Evolutionary conservation across 163 green algal species (phyloP).

Genomic region (Chlamydomonas reinhardtii): DNA sequence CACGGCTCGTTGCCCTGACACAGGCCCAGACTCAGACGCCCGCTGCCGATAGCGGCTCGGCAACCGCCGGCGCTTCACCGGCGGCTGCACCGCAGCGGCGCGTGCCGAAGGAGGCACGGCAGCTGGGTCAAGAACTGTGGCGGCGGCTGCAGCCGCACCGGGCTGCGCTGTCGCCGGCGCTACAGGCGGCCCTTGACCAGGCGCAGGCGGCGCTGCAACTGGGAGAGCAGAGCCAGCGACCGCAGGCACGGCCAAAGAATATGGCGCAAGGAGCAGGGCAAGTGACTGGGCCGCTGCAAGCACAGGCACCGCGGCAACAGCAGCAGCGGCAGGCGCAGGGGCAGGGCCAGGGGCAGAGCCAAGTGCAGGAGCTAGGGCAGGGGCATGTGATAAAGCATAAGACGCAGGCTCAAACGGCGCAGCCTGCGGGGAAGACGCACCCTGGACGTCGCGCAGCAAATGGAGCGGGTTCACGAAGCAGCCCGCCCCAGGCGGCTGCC

Average conservation of each 20-base stretch:
- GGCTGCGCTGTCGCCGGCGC: neutral
- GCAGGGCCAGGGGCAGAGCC: too few relatives aligned
- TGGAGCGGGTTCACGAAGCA: too few relatives aligned
- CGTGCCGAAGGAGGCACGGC: neutral
- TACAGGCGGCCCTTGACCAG: neutral
- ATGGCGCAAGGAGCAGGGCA: neutral
- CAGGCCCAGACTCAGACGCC: neutral
- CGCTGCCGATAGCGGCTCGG: neutral
- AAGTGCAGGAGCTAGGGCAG: neutral
- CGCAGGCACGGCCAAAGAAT: neutral
- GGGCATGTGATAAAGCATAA: neutral
- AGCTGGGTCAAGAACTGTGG: constrained; percentile 12
- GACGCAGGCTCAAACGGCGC: too few relatives aligned
- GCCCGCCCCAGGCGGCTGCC: too few relatives aligned
- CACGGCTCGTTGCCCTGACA: neutral
- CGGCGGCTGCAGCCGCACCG: neutral
- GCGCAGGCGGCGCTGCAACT: constrained; percentile 15
- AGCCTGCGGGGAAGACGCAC: too few relatives aligned
- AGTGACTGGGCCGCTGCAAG: neutral
- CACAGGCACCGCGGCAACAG: neutral
- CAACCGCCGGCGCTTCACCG: too few relatives aligned
- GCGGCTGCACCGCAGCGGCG: neutral
- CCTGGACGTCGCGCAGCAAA: too few relatives aligned
- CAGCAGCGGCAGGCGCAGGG: neutral
- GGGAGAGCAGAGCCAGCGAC: neutral